Percentiles rank a stretch among this genome's conserved stretches.
Conservation (phyloP, 257 asterid species). For the Solanum peruvianum region DNA sequence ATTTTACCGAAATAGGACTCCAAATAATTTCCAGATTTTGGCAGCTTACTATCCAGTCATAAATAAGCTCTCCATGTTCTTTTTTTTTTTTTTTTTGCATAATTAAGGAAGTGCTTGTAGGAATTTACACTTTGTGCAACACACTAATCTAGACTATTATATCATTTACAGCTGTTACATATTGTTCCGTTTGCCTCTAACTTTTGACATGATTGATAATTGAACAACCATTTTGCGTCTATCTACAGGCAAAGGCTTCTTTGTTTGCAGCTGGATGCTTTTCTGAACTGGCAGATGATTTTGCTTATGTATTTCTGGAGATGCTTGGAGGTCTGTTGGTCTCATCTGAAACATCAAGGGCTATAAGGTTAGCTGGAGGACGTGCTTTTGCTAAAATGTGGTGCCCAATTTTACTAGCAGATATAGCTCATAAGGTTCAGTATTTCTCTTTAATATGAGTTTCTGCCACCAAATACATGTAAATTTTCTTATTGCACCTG, state of each 20-base stretch:
- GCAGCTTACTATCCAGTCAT: neutral
- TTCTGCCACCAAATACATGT: neutral
- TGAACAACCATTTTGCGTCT: neutral
- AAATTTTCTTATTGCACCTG: neutral
- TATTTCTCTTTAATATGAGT: constrained; percentile 9
- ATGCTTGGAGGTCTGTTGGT: constrained; percentile 34
- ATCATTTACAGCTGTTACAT: neutral
- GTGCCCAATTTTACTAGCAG: constrained; percentile 50
- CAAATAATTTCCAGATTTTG: neutral
- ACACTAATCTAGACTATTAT: neutral
- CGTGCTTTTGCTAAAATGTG: constrained; percentile 41
- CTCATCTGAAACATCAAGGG: constrained; percentile 35
- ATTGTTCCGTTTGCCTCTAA: neutral
- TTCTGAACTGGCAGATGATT: constrained; percentile 56
- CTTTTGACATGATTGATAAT: constrained; percentile 1
- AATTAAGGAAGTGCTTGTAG: neutral
- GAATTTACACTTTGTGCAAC: neutral
- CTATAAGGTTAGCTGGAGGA: constrained; percentile 53
- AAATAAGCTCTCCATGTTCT: neutral
- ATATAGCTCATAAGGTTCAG: constrained; percentile 66
- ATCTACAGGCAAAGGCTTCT: constrained; percentile 62
- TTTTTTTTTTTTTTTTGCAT: neutral
- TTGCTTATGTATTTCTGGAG: constrained; percentile 68
- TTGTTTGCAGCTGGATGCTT: constrained; percentile 77
- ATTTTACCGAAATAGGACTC: neutral